phyloP scores from a whole-genome alignment of 495 filamentous ascomycete genomes.

The Staphylotrichum tortipilum region DNA sequence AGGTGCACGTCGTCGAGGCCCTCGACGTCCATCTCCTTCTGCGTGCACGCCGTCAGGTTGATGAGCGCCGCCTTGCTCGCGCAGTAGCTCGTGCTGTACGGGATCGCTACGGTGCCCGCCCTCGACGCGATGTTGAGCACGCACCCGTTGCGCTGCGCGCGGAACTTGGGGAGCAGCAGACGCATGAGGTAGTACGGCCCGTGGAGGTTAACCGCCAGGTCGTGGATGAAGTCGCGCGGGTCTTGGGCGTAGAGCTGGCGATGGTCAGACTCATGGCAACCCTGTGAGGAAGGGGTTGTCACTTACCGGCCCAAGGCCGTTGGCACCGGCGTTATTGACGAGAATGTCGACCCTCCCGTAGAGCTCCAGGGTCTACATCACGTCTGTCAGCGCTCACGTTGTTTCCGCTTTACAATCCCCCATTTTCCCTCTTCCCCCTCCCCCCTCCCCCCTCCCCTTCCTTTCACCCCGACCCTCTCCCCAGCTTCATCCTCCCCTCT shows the following conservation, averaged over 20 bases:
- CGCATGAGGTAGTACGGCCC: slow-evolving; percentile 35
- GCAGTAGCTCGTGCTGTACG: slow-evolving; percentile 27
- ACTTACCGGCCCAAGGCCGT: slow-evolving; percentile 16
- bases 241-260: slow-evolving; percentile 18
- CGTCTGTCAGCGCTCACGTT: too few relatives aligned
- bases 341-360: slow-evolving; percentile 21
- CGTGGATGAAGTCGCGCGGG: slow-evolving; percentile 42
- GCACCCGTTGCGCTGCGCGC: slow-evolving; percentile 17
- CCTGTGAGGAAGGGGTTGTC: not conserved
- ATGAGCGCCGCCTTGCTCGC: slow-evolving; percentile 30
- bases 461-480: too few relatives aligned
- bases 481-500: too few relatives aligned
- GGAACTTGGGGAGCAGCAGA: slow-evolving; percentile 21
- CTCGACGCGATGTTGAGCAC: slow-evolving; percentile 29
- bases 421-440: not conserved
- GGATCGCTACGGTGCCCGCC: slow-evolving; percentile 24
- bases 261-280: not conserved
- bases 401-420: too few relatives aligned
- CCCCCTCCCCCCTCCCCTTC: not conserved
- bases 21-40: slow-evolving; percentile 27
- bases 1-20: slow-evolving; percentile 21
- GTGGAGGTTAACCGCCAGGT: slow-evolving; percentile 51
- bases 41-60: slow-evolving; percentile 26
- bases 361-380: slow-evolving; percentile 6
- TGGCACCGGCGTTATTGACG: slow-evolving; percentile 29